Evolutionary conservation across 179 eudicot species (phyloP), one percentile per base, ranked within the genome.

Genomic region (Carnegiea gigantea): DNA sequence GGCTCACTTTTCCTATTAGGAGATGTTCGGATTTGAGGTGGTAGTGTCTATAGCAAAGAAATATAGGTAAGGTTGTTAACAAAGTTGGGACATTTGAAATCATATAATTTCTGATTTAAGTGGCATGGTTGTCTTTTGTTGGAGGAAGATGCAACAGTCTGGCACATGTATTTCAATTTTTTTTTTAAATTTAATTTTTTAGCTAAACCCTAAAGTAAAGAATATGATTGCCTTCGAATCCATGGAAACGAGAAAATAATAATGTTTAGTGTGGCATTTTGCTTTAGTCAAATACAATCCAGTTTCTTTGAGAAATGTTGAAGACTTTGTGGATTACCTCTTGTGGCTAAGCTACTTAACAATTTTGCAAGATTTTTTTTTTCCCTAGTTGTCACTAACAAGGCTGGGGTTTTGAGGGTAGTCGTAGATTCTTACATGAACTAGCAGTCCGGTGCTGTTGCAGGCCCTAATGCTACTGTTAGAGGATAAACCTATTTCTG

Each of bases 381-480:
- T 92, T 94, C 92, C 80, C 83, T 91, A 80, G 88, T 91, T 83
- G 88, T 95, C 79, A 97, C 99, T 79, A 98, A 98, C 57, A 98
- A 97, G 87, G 86, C 62, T 97, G 98, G 99, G 99, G 99, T 78
- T 97, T 88, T 83, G 92, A 95, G 46, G 99, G 99, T 59, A 97
- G 99, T 87, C 89, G 97, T 81, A 89, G 98, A 89, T 91, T 95
- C 87, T 87, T 97, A 72, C 90, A 83, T 83, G 98, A 97, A 82
- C 94, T 91, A 86, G 84, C 89, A 89, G 75, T 88, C 95, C 26
- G 90, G 89, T 82, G 81, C 89, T 75, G 87, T 91, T 53, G 81
- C 86, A 76, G 99, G 97, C 78, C 95, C 94, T 75, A 83, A 94
- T 90, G 77, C 77, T 77, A 68, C 92, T 28, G 30, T 28, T 28